These are phyloP conservation scores for Xylaria curta DNA, from an alignment of 495 filamentous ascomycete genomes.

Conservation along the genomic window DNA sequence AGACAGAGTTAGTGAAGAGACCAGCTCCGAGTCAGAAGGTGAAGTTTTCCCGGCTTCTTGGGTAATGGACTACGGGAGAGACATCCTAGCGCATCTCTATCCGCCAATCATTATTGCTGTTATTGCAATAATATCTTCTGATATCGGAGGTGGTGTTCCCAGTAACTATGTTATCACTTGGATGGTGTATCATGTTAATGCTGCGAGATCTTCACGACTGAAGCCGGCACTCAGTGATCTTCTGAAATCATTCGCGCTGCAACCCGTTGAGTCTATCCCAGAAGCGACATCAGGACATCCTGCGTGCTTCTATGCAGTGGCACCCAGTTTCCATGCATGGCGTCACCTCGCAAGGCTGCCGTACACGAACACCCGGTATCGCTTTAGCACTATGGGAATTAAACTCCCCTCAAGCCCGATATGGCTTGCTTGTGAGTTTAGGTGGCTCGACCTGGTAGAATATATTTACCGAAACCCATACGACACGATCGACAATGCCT, in stretches of 20 bases:
- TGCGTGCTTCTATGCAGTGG: not conserved
- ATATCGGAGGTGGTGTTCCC: not conserved
- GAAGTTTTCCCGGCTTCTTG: not conserved
- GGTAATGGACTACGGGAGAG: not conserved
- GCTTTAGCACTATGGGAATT: too few species aligned
- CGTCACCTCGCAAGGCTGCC: not conserved
- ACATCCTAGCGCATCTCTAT: not conserved
- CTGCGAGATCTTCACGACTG: not conserved
- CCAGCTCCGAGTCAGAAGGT: not conserved
- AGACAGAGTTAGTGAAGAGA: not conserved
- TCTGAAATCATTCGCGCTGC: not conserved
- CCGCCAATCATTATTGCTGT: not conserved
- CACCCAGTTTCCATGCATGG: not conserved
- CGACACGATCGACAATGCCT: not conserved
- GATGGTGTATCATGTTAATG: not conserved
- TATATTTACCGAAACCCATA: conserved; percentile 11
- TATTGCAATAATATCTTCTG: not conserved
- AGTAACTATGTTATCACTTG: not conserved
- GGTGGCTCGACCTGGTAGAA: not conserved
- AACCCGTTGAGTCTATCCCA: not conserved
- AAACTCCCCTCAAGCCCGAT: not conserved
- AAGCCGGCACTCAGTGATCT: not conserved
- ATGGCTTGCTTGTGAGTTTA: conserved; percentile 8
- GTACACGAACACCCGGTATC: not conserved
- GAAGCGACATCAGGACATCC: not conserved